Percentiles rank a stretch among this genome's conserved stretches.
Evolutionary conservation across 2,329 filamentous ascomycete species (phyloP).

Genomic region (Cercospora janseana): DNA sequence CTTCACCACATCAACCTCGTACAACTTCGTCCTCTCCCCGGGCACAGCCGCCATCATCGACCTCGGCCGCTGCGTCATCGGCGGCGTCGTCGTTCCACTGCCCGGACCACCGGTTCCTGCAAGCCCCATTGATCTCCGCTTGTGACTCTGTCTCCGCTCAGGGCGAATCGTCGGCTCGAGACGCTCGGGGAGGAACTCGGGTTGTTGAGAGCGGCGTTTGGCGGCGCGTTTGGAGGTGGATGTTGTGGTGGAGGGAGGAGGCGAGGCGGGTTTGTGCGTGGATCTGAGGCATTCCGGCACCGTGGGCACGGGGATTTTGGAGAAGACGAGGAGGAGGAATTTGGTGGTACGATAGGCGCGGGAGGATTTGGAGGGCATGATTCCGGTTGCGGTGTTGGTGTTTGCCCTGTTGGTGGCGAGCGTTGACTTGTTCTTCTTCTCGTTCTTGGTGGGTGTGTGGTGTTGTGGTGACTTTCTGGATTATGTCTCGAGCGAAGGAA

Average conservation of each 20-base stretch:
- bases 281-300: not conserved
- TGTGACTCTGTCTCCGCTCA: conserved; percentile 1
- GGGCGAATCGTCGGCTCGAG: conserved; percentile 1
- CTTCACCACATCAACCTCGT: too few relatives aligned
- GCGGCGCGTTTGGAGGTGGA: not conserved
- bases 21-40: too few relatives aligned
- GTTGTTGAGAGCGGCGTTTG: not conserved
- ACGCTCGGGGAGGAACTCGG: conserved; percentile 3
- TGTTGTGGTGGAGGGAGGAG: not conserved
- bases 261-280: not conserved
- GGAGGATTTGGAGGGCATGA: conserved; percentile 2
- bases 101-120: too few relatives aligned
- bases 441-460: not conserved
- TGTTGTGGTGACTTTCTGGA: not conserved
- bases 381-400: not conserved
- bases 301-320: conserved; percentile 1
- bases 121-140: not conserved
- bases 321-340: conserved; percentile 10
- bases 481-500: too few relatives aligned
- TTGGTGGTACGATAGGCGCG: conserved; percentile 7
- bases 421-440: not conserved
- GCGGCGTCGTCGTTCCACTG: too few relatives aligned
- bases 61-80: too few relatives aligned
- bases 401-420: not conserved
- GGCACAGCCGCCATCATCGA: too few relatives aligned